Conservation (phyloP, 208 protist genomes). For the Balamuthia mandrillaris region DNA sequence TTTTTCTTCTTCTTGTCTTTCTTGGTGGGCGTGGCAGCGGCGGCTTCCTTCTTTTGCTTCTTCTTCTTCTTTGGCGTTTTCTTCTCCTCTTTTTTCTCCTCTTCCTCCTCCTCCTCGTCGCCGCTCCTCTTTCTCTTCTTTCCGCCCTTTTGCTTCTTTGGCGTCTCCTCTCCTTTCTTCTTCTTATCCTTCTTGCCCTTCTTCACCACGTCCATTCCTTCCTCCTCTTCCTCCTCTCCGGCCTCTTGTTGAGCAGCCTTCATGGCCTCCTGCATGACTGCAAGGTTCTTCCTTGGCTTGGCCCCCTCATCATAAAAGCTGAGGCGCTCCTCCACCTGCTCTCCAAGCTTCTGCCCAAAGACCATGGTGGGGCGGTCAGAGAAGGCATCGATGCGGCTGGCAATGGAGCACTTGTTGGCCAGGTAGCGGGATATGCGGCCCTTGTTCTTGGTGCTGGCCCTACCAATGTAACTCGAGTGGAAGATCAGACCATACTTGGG, state of each 20-base stretch:
- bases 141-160: neutral
- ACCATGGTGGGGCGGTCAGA: conserved; percentile 54
- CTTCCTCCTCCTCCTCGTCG: too few species aligned
- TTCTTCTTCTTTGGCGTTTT: neutral
- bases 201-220: conserved; percentile 47
- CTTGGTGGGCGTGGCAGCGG: neutral
- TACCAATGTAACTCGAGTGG: conserved; percentile 95
- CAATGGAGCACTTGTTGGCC: conserved; percentile 96
- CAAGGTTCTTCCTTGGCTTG: conserved; percentile 85
- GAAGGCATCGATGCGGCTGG: conserved; percentile 95
- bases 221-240: conserved; percentile 38
- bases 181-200: neutral
- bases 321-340: conserved; percentile 96
- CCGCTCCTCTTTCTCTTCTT: neutral
- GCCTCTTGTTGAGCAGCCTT: conserved; percentile 54
- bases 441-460: conserved; percentile 94
- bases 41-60: neutral
- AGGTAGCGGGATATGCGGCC: conserved; percentile 97
- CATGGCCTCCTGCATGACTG: conserved; percentile 92
- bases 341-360: conserved; percentile 59
- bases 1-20: conserved; percentile 30
- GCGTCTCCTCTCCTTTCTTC: conserved; percentile 6
- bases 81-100: neutral
- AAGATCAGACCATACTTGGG: conserved; percentile 99
- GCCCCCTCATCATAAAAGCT: conserved; percentile 93